Conservation (phyloP, 345 rosid genomes). For the Camelina neglecta region DNA sequence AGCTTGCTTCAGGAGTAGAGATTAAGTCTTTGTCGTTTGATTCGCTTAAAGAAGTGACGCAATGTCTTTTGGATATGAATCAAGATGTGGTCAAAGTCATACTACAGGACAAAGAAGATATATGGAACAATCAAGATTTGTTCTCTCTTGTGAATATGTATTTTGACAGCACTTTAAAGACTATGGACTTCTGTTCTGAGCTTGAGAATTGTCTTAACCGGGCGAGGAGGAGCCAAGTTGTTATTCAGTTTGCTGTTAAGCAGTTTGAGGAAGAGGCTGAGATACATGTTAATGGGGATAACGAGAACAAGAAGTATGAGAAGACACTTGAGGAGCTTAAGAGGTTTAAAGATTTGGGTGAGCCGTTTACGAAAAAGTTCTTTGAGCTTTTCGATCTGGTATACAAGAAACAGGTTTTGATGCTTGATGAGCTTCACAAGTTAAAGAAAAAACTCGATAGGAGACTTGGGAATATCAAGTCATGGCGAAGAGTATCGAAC, state of each 20-base stretch:
- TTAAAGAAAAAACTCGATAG: conserved; percentile 67
- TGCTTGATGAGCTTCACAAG: conserved; percentile 57
- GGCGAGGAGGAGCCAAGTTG: conserved; percentile 67
- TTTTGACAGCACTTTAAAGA: conserved; percentile 65
- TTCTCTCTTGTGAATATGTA: conserved; percentile 70
- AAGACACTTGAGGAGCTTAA: conserved; percentile 72
- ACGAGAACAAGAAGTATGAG: conserved; percentile 44
- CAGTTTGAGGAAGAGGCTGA: conserved; percentile 62
- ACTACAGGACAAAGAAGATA: conserved; percentile 66
- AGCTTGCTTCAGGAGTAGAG: conserved; percentile 64
- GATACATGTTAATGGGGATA: conserved; percentile 35
- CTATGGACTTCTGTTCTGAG: conserved; percentile 77
- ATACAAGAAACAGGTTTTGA: conserved; percentile 53
- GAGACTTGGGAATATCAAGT: conserved; percentile 61
- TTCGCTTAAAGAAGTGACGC: conserved; percentile 75
- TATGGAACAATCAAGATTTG: conserved; percentile 72
- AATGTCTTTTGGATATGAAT: conserved; percentile 76
- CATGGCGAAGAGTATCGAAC: conserved; percentile 80
- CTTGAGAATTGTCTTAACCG: conserved; percentile 71
- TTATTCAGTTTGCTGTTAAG: conserved; percentile 66
- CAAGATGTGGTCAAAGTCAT: conserved; percentile 82
- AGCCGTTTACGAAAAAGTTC: conserved; percentile 78
- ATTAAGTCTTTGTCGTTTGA: conserved; percentile 66
- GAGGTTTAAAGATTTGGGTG: conserved; percentile 65
- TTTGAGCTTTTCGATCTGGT: conserved; percentile 56